phyloP scores from a whole-genome alignment of 1,284 basidiomycete species.

The Trichosporon ovoides region DNA sequence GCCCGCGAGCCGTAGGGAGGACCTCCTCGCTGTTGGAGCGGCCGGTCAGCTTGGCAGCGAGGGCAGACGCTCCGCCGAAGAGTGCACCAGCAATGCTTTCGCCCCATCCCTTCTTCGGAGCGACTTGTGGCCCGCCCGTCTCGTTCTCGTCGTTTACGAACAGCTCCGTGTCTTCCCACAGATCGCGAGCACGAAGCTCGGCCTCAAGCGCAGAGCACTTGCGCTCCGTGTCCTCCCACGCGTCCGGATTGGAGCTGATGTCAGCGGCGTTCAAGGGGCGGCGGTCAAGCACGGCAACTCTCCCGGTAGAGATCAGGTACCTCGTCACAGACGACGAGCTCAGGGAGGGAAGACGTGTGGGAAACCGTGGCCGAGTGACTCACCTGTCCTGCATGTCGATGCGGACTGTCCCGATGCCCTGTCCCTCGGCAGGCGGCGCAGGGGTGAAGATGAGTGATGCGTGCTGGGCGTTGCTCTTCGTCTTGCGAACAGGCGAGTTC shows the following conservation, averaged over 20 bases:
- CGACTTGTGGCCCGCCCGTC: slow-evolving; percentile 25
- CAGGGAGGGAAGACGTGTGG: background rate
- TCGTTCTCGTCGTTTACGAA: slow-evolving; percentile 48
- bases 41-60: slow-evolving; percentile 8
- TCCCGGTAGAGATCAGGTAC: background rate
- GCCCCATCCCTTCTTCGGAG: slow-evolving; percentile 35
- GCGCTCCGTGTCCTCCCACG: slow-evolving; percentile 43
- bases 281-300: background rate
- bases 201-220: slow-evolving; percentile 32
- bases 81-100: slow-evolving; percentile 33
- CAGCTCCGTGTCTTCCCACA: slow-evolving; percentile 41
- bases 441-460: slow-evolving; percentile 43
- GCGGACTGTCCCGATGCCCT: slow-evolving; percentile 41
- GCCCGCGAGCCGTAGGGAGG: slow-evolving; percentile 20
- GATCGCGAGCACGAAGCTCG: slow-evolving; percentile 31
- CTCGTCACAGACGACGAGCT: background rate
- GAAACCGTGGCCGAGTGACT: slow-evolving; percentile 12
- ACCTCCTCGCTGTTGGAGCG: background rate
- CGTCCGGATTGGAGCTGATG: slow-evolving; percentile 31
- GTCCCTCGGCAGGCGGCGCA: slow-evolving; percentile 34
- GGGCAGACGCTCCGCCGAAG: slow-evolving; percentile 7
- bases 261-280: slow-evolving; percentile 4
- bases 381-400: slow-evolving; percentile 40
- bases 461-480: slow-evolving; percentile 39
- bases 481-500: slow-evolving; percentile 38